These are phyloP conservation scores for Gyrodon lividus DNA, from an alignment of 768 basidiomycete genomes.

Conservation along the genomic window DNA sequence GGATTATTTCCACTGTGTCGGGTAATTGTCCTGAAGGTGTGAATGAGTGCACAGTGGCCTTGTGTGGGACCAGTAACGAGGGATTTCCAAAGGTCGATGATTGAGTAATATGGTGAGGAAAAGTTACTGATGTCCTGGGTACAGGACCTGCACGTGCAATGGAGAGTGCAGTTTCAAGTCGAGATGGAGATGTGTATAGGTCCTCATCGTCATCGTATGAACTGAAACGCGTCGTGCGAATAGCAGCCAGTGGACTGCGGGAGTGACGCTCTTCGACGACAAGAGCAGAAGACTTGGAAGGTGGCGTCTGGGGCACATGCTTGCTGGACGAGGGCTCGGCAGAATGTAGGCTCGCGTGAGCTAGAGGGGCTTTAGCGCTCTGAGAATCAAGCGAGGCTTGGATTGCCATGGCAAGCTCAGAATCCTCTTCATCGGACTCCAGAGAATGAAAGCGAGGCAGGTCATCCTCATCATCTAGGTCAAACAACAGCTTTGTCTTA, in stretches of 20 bases:
- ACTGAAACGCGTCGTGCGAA: background rate
- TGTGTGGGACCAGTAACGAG: constrained; percentile 28
- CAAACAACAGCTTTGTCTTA: constrained; percentile 50
- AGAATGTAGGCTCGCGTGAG: background rate
- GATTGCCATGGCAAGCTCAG: constrained; percentile 57
- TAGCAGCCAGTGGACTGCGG: background rate
- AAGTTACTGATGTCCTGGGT: constrained; percentile 14
- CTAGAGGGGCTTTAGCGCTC: background rate
- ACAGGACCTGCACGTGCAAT: constrained; percentile 59
- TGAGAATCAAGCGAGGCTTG: constrained; percentile 54
- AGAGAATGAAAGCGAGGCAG: constrained; percentile 17
- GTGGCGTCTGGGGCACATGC: constrained; percentile 5
- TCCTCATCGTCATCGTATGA: constrained; percentile 42
- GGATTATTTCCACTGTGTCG: background rate
- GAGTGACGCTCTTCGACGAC: background rate
- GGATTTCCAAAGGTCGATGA: constrained; percentile 39
- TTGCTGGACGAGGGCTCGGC: constrained; percentile 6
- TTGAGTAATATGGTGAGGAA: constrained; percentile 13
- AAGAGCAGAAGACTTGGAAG: constrained; percentile 2
- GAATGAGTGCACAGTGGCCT: background rate
- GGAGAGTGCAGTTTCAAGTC: constrained; percentile 65
- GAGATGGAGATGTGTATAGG: constrained; percentile 48
- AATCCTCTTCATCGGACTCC: constrained; percentile 49
- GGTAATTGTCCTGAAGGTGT: background rate
- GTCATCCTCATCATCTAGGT: constrained; percentile 48